Base-by-base conservation (phyloP, 495 filamentous ascomycete species). In the Saxispiralis lemnorum region DNA sequence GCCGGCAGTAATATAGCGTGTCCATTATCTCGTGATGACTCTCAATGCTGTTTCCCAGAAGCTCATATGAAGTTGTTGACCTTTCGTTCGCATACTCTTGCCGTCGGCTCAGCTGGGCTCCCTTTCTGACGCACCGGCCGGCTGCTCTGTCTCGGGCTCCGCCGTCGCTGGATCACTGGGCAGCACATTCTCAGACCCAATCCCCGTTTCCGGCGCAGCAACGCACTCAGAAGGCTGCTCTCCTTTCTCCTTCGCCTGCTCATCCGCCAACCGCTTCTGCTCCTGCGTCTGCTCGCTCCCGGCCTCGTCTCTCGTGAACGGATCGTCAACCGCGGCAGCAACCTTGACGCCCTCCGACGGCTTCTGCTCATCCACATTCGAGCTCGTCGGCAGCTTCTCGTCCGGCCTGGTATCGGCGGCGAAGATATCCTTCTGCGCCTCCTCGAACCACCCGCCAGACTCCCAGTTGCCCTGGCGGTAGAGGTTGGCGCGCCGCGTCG, bases 391-490 rank as follows among this genome's bases (percentile, higher is more conserved):
- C 34, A 40, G 44, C 39, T 54, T 31, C 16, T 35, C 21, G 17
- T 34, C 45, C 14, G 52, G 55, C 30, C 34, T 21, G 0, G 55
- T 58, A 18, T 55, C 36, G 0, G 53, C 50, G 20, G 35, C 53
- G 28, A 51, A 51, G 13, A 51, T 45, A 39, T 54, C 41, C 35
- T 42, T 31, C 28, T 49, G 50, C 19, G 39, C 47, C 30, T 51
- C 33, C 0, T 56, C 49, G 38, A 64, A 63, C 60, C 60, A 65
- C 2, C 62, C 62, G 2, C 62, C 62, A 30, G 51, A 34, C 36
- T 65, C 62, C 62, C 62, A 65, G 6, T 51, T n/a, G 6, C 62
- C 62, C 6, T 48, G 46, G 17, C 37, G 31, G 44, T 63, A 63
- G 7, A 63, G 48, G 21, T 55, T 57, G 5, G 46, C 47, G 15